Evolutionary conservation across 1,284 basidiomycete genomes (phyloP), one percentile per base, ranked within the genome.

Genomic region (Trametes hirsuta): DNA sequence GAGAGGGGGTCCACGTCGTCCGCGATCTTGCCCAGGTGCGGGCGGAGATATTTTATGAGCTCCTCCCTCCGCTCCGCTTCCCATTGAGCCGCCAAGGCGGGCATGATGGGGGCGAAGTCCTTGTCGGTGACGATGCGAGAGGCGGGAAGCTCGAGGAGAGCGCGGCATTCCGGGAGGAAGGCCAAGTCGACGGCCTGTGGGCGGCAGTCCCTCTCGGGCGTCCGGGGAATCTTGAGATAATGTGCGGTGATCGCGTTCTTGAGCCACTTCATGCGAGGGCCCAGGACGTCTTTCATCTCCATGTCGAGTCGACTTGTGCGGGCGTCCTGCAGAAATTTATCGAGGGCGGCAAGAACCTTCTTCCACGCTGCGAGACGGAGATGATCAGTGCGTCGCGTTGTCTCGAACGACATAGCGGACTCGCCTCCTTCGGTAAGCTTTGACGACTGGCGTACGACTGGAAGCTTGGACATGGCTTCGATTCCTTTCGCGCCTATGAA

Each of bases 181-280:
- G 55, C 56, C 25, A 62, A 52, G 40, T 62, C 56, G 45, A 62
- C 42, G 39, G 12, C 15, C 18, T 37, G n/a, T 3, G 61, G 61
- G 1, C 48, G 49, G 14, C 12, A 42, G 8, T 58, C 49, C 53
- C 55, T 58, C 2, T n/a, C 4, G 5, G 56, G 34, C 1, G 15
- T 51, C 21, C 53, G 36, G 5, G 56, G 61, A 18, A 58, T 22
- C 6, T 6, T 9, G 22, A 52, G 39, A 46, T 49, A 58, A 14
- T 58, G 53, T 1, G n/a, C 40, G 2, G 9, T 3, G 45, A 62
- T 46, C 1, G 53, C 56, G 3, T 42, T 18, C 2, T 52, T 44
- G n/a, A 62, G 53, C 21, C 22, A 18, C 6, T 11, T 9, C 3
- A 54, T 47, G 4, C 56, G 61, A 5, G 30, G 12, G 11, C 21